Evolutionary conservation across 768 basidiomycete genomes (phyloP), one percentile per base, ranked within the genome.

Genomic region (Hericium rajendrae): DNA sequence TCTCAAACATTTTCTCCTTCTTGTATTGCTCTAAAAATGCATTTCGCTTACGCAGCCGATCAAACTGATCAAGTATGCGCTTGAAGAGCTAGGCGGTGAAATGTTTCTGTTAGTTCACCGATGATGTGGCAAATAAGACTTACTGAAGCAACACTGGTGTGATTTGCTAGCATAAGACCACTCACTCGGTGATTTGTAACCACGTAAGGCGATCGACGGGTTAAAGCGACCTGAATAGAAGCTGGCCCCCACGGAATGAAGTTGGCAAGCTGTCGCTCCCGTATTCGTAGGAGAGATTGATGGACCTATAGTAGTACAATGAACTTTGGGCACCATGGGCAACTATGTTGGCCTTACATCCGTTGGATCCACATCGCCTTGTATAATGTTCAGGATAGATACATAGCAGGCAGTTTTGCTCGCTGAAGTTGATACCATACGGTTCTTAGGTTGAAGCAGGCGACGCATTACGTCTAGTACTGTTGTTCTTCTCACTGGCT

Each of bases 181-280:
- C 94, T 97, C 56, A 98, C 94, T 12, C 94, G 87, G 70, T 99
- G 94, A 65, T 86, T 89, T 40, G 89, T 85, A 4, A 83, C 78
- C 54, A 97, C 75, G 66, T 95, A 95, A 6, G 93, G 94, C 15
- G 91, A 94, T 64, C 82, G 85, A 57, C 91, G 85, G 1, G 94
- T 97, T 59, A 97, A 73, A 5, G 97, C 95, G 6, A 99, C 95
- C 72, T 99, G 97, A 65, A 97, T 95, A 38, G 93, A 94, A 4
- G 94, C 94, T 0, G 97, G 97, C 12, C 97, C 97, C 97, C 97
- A 99, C 6, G 97, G 97, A 60, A 99, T 97, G 70, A 99, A 98
- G 67, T 91, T 94, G 15, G 97, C 97, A 24, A 98, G 78, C 65
- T 97, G 91, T 26, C 97, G 83, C 72, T 99, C 97, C 43, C 97